Evolutionary conservation across 352 stramenopile species (phyloP).

Genomic region (Globisporangium perplexum): DNA sequence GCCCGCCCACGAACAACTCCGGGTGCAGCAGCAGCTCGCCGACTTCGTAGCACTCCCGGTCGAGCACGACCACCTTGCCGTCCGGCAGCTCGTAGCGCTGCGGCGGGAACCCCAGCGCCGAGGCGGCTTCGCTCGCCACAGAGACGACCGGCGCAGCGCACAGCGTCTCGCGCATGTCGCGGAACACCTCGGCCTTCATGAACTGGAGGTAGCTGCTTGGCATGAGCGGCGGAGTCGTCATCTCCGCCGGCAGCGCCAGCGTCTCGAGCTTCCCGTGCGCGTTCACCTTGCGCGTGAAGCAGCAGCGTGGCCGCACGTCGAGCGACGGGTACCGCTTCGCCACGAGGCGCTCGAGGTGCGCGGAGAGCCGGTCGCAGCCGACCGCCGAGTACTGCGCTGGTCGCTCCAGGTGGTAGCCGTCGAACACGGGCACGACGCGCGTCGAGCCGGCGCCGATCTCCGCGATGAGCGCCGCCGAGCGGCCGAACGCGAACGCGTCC

Average conservation of each 20-base stretch:
- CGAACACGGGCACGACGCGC: conserved; percentile 87
- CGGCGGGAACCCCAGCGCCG: conserved; percentile 7
- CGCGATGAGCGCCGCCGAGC: conserved; percentile 81
- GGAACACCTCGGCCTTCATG: conserved; percentile 57
- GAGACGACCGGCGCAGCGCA: conserved; percentile 42
- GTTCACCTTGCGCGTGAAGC: conserved; percentile 55
- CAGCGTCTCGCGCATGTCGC: conserved; percentile 69
- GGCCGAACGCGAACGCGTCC: conserved; percentile 88
- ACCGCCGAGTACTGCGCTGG: conserved; percentile 71
- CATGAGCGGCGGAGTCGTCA: conserved; percentile 42
- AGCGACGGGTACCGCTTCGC: conserved; percentile 27
- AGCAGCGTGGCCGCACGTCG: conserved; percentile 51
- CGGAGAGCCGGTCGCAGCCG: conserved; percentile 63
- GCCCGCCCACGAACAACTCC: conserved; percentile 32
- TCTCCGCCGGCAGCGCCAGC: conserved; percentile 26
- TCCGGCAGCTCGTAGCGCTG: conserved; percentile 80
- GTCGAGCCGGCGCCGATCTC: conserved; percentile 85
- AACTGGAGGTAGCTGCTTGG: conserved; percentile 71
- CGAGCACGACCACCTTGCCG: conserved; percentile 59
- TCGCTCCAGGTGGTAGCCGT: conserved; percentile 85
- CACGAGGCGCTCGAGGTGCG: conserved; percentile 73
- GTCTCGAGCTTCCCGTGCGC: conserved; percentile 55
- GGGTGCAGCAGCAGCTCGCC: conserved; percentile 76
- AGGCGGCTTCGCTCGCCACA: conserved; percentile 30
- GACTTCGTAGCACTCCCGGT: conserved; percentile 60